phyloP scores from a whole-genome alignment of 352 stramenopile genomes.

The Phytophthora citricola region DNA sequence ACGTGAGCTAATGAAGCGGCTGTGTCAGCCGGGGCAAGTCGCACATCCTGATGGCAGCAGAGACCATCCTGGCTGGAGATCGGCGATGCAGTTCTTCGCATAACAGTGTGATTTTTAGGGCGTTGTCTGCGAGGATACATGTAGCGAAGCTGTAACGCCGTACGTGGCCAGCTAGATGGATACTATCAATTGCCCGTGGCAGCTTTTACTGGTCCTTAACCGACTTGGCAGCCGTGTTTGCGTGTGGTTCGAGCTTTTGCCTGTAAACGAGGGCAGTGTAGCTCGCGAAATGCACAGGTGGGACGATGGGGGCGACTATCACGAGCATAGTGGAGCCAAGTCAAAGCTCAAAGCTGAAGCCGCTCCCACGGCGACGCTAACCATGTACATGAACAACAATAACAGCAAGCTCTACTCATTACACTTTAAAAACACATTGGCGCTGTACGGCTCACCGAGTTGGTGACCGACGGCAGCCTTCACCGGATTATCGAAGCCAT shows the following conservation, averaged over 20 bases:
- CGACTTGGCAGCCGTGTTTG: neutral
- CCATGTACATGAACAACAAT: too few relatives aligned
- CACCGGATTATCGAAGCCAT: conserved; percentile 26
- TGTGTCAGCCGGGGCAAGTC: conserved; percentile 20
- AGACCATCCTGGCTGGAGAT: conserved; percentile 17
- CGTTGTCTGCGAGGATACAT: neutral
- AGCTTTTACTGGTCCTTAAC: neutral
- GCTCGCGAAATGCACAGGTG: conserved; percentile 10
- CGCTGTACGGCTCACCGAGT: too few relatives aligned
- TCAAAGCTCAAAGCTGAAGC: conserved; percentile 25
- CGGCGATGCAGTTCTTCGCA: too few relatives aligned
- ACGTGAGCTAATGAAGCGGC: conserved; percentile 31
- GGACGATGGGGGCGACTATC: conserved; percentile 34
- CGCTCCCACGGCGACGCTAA: conserved; percentile 8
- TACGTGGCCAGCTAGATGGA: neutral
- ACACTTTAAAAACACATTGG: too few relatives aligned
- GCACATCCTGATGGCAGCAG: conserved; percentile 31
- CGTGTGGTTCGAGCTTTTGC: neutral
- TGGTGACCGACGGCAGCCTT: neutral
- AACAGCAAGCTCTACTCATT: too few relatives aligned
- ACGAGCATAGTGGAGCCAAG: conserved; percentile 31
- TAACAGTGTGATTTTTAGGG: too few relatives aligned
- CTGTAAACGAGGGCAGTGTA: conserved; percentile 19
- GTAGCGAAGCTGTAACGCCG: neutral
- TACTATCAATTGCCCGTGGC: neutral